Base-by-base conservation (phyloP, 768 basidiomycete species). In the Rhizopogon roseolus region DNA sequence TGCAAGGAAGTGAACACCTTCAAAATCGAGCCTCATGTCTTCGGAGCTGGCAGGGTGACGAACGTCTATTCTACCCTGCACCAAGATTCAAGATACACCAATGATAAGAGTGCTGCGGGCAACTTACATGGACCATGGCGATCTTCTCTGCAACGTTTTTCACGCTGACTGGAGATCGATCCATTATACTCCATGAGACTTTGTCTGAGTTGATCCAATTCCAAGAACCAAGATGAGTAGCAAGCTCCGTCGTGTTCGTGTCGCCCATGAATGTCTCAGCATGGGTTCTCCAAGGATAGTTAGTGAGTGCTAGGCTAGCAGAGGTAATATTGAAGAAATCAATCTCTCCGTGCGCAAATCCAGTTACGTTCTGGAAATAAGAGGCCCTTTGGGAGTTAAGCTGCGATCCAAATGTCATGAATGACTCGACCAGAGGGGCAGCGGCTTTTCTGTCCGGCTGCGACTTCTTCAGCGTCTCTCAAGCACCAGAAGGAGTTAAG, bases 301-400 rank as follows among this genome's bases (percentile, higher is more conserved):
- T 49, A 44, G 59, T 49, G 9, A 75, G 66, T 25, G 71, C 64
- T 19, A 82, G 66, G 37, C 71, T 68, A 7, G 75, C 61, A 17
- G 73, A 70, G 2, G 88, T 80, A 41, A 91, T 80, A 63, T 92
- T 93, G 62, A 82, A 75, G 60, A 81, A 81, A 38, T 72, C 71
- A 13, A 81, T 67, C 41, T 80, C 71, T 3, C 88, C 88, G 51
- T 83, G 84, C 54, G 89, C 77, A 64, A 88, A 91, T 6, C 90
- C 91, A 14, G 90, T 90, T 41, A 88, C 76, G 63, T 93, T 93
- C 4, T 74, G 66, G 59, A 84, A 88, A 64, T 90, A 92, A 1
- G 89, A 85, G 19, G 71, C 73, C 36, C 60, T 52, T 17, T 60
- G 55, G 4, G 80, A 75, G 57, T 82, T 76, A 4, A 86, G 66